Evolutionary conservation across 1,284 basidiomycete genomes (phyloP).

Genomic region (Microstroma glucosiphilum): DNA sequence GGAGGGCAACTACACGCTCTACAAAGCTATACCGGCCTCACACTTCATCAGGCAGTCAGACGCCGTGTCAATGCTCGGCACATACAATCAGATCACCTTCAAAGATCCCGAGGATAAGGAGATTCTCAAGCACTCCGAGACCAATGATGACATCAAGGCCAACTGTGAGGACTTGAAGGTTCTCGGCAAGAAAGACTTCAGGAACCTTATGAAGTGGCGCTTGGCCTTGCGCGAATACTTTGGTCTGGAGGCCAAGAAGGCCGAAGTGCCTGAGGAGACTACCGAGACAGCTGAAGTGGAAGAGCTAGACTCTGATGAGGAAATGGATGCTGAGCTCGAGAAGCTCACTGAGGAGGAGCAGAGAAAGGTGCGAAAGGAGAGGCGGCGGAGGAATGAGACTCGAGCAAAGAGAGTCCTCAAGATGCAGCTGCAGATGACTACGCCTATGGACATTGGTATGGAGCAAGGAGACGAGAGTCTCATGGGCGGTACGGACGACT

Average conservation of each 20-base stretch:
- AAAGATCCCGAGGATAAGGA: slow-evolving; percentile 61
- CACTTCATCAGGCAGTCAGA: slow-evolving; percentile 64
- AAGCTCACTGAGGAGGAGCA: slow-evolving; percentile 74
- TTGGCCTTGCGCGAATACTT: slow-evolving; percentile 65
- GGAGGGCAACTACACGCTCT: slow-evolving; percentile 87
- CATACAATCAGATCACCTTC: slow-evolving; percentile 78
- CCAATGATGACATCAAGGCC: slow-evolving; percentile 67
- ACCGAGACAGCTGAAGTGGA: slow-evolving; percentile 64
- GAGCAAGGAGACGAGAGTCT: slow-evolving; percentile 55
- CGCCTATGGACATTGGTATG: slow-evolving; percentile 87
- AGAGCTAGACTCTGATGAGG: slow-evolving; percentile 55
- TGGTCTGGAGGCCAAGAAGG: slow-evolving; percentile 33
- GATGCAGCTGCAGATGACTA: slow-evolving; percentile 95
- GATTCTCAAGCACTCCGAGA: slow-evolving; percentile 59
- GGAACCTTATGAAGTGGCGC: slow-evolving; percentile 80
- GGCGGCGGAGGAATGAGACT: slow-evolving; percentile 80
- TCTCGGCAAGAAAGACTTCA: slow-evolving; percentile 95
- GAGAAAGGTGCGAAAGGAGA: slow-evolving; percentile 68
- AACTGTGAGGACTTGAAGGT: slow-evolving; percentile 92
- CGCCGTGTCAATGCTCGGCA: slow-evolving; percentile 68
- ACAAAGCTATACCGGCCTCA: slow-evolving; percentile 66
- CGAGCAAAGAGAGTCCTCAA: slow-evolving; percentile 81
- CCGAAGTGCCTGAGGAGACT: slow-evolving; percentile 22
- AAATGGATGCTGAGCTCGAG: slow-evolving; percentile 69
- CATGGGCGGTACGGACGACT: slow-evolving; percentile 30